Base-by-base conservation (phyloP, 164 flowering plant genomes). In the Aristolochia fimbriata region DNA sequence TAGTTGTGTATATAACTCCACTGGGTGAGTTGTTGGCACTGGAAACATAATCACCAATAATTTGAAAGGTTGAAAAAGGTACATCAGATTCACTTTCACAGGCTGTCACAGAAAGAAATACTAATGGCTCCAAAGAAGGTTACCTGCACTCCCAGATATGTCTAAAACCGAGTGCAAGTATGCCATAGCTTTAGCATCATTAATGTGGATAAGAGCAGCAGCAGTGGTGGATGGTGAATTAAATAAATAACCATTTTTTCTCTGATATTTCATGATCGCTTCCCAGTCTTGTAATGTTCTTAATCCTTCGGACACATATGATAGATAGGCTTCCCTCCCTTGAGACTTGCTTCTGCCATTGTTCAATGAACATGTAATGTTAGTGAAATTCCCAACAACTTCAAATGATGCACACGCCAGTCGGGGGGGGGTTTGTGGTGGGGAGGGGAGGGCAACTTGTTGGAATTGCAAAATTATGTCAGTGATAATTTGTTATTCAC, bases 181-280 rank as follows among this genome's bases (percentile, higher is more conserved):
- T 52, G 60, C 68, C 20, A 81, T 79, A 74, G 92, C 85, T 22
- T 70, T 79, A 46, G 68, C 30, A 72, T 88, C 75, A 2, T 69
- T 76, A 59, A 72, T 60, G 58, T 78, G 77, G 52, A 45, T 66
- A 52, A 80, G 57, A 71, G 85, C 86, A 69, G 95, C 91, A 49
- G 99, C 95, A 60, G 97, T 83, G 20, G 93, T 67, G 17, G 97
- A 80, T 30, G 97, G 99, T 59, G 95, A 93, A 78, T 88, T 85
- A 63, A 90, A 85, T 37, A 93, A 69, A 1, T 97, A 93, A 4
- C 96, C 99, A 62, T 93, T 90, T 65, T 79, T 86, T 70, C 85
- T 79, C 74, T 93, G 92, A 73, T 77, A 83, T 61, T 77, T 81
- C 88, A 85, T 82, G 31, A 81, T 73, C 73, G 66, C 78, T 55